Evolutionary conservation across 495 filamentous ascomycete species (phyloP), one percentile per base, ranked within the genome.

Genomic region (Schizothecium vesticola): DNA sequence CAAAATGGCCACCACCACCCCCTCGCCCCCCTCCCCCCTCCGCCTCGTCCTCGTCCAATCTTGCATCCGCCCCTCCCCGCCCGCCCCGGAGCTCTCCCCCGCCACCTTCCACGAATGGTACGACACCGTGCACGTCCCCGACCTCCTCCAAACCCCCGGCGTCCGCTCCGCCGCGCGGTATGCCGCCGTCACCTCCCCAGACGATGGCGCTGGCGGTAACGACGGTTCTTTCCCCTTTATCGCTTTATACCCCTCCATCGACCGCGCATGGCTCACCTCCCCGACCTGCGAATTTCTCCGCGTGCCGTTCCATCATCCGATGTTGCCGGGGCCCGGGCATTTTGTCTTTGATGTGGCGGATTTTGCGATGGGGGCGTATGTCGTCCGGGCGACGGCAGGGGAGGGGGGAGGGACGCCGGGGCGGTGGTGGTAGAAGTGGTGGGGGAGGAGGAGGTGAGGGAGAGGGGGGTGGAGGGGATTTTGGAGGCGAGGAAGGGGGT

Each of bases 321-420:
- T 64, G 12, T 1, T 64, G 0, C 62, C 62, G 0, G 29, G 11
- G 33, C 28, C 28, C 21, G 9, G 24, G 33, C 5, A 21, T 4
- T 51, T 26, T 56, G 23, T 64, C 10, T 64, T 64, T 25, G 62
- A 64, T 26, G 33, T 64, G 43, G 21, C 33, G 33, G 62, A 64
- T 21, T 56, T 64, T 64, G 33, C 26, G 11, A 56, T 64, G 43
- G 62, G 62, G 21, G 62, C 22, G 23, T 64, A 64, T 56, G 36
- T 26, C 0, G 33, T 56, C 9, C 1, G 24, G 21, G 29, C 10
- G 16, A 29, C 16, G 4, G 21, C 3, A 7, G 62, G 23, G 22
- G 22, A 16, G 11, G n/a, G 22, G 13, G 2, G 13, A 3, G 62
- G 62, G 23, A 3, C 3, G 31, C 12, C 33, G 5, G 26, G 22